These are phyloP conservation scores for Diaporthe humulicola DNA, from an alignment of 2,329 filamentous ascomycete genomes.

Conservation along the genomic window DNA sequence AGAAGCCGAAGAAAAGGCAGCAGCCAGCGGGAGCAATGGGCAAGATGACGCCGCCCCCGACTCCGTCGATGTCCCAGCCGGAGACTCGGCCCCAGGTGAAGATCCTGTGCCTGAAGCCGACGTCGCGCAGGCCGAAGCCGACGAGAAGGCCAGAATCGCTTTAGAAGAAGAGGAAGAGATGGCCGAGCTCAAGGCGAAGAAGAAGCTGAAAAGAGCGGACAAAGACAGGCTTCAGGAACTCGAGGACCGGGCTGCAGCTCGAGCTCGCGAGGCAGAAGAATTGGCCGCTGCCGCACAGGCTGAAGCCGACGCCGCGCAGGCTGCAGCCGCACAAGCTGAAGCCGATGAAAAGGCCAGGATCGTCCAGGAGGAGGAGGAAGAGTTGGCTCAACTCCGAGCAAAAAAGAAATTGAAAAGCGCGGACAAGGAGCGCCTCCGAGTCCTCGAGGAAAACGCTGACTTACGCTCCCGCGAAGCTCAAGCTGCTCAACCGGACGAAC, in stretches of 20 bases:
- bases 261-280: conserved; percentile 26
- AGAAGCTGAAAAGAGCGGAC: conserved; percentile 20
- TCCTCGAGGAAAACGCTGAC: conserved; percentile 34
- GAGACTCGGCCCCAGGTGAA: not conserved
- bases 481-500: conserved; percentile 21
- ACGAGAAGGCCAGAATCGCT: conserved; percentile 20
- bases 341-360: conserved; percentile 40
- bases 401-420: conserved; percentile 34
- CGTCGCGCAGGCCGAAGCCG: conserved; percentile 40
- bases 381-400: conserved; percentile 13
- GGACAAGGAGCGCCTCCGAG: conserved; percentile 32
- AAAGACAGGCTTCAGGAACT: conserved; percentile 31
- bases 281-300: conserved; percentile 15
- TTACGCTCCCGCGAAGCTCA: conserved; percentile 30
- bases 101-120: conserved; percentile 1
- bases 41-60: conserved; percentile 8
- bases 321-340: conserved; percentile 44
- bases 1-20: conserved; percentile 32
- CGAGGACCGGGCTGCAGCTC: conserved; percentile 5
- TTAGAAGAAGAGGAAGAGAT: conserved; percentile 30
- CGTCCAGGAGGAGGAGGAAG: conserved; percentile 35
- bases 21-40: not conserved
- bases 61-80: not conserved
- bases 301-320: conserved; percentile 5
- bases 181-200: conserved; percentile 9